Percentiles rank a stretch among this genome's conserved stretches.
These are phyloP conservation scores for Fusarium citri DNA, from an alignment of 2,329 filamentous ascomycete genomes.

Conservation along the genomic window DNA sequence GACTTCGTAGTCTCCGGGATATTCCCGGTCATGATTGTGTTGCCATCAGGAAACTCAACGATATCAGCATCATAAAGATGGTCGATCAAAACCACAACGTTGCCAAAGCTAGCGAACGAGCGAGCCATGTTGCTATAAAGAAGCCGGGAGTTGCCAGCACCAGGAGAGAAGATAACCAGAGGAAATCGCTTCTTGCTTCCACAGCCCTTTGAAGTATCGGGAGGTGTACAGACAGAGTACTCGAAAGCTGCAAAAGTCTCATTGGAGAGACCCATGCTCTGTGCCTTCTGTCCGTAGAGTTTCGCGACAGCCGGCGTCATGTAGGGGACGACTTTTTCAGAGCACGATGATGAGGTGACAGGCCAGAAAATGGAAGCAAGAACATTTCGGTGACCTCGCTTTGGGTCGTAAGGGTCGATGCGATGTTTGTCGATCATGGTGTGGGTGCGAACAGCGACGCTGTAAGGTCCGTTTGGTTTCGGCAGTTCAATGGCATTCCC, in stretches of 20 bases:
- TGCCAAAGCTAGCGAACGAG: slow-evolving; percentile 60
- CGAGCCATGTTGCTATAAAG: slow-evolving; percentile 58
- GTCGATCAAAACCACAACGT: slow-evolving; percentile 60
- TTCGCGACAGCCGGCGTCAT: slow-evolving; percentile 51
- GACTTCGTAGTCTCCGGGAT: slow-evolving; percentile 16
- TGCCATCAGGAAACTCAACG: slow-evolving; percentile 60
- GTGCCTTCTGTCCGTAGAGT: slow-evolving; percentile 45
- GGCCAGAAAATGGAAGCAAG: slow-evolving; percentile 51
- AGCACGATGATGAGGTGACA: slow-evolving; percentile 42
- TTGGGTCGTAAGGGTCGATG: slow-evolving; percentile 47
- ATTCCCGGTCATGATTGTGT: slow-evolving; percentile 33
- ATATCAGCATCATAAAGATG: slow-evolving; percentile 60
- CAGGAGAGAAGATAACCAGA: slow-evolving; percentile 57
- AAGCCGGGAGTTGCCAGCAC: slow-evolving; percentile 56
- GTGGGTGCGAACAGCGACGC: slow-evolving; percentile 43
- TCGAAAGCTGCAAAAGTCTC: slow-evolving; percentile 46
- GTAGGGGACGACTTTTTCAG: slow-evolving; percentile 41
- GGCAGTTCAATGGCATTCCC: slow-evolving; percentile 45
- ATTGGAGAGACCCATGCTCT: slow-evolving; percentile 47
- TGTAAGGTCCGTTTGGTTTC: slow-evolving; percentile 47
- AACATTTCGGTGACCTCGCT: slow-evolving; percentile 43
- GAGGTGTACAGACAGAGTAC: slow-evolving; percentile 41
- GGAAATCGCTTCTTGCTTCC: slow-evolving; percentile 43
- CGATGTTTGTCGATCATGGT: slow-evolving; percentile 49
- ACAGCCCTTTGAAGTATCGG: accelerated